Percentiles rank a stretch among this genome's conserved stretches.
phyloP scores from a whole-genome alignment of 768 basidiomycete species.

The Agrocybe chaxingu region DNA sequence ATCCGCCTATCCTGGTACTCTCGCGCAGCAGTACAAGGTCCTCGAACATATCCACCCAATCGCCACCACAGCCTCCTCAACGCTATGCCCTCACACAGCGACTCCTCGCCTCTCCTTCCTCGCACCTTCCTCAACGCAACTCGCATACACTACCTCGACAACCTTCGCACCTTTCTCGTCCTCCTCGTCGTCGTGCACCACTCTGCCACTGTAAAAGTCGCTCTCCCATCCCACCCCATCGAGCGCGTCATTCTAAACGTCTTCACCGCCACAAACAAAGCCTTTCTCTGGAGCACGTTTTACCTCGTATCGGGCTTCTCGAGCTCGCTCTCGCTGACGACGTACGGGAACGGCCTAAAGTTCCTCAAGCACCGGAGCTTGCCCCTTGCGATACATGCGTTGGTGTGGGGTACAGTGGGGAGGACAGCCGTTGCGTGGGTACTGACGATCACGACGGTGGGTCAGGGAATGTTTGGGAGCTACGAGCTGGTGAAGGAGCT shows the following conservation, averaged over 20 bases:
- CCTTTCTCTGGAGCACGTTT: slow-evolving; percentile 20
- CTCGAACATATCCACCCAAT: no score
- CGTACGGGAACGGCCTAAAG: slow-evolving; percentile 5
- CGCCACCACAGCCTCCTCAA: no score
- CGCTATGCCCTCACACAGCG: no score
- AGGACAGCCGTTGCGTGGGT: slow-evolving; percentile 5
- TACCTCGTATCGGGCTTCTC: slow-evolving; percentile 25
- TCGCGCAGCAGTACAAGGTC: no score
- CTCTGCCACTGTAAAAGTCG: slow-evolving; percentile 12
- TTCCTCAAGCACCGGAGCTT: slow-evolving; percentile 9
- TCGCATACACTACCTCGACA: slow-evolving; percentile 21
- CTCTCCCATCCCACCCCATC: not conserved
- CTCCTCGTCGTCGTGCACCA: slow-evolving; percentile 20
- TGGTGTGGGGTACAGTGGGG: slow-evolving; percentile 11
- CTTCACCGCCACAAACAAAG: slow-evolving; percentile 12
- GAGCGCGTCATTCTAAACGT: slow-evolving; percentile 5
- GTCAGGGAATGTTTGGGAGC: slow-evolving; percentile 11
- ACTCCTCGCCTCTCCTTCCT: no score
- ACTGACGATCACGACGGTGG: slow-evolving; percentile 1
- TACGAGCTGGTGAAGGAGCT: not conserved
- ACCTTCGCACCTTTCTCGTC: slow-evolving; percentile 21
- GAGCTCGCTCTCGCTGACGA: slow-evolving; percentile 12
- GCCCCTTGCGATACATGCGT: slow-evolving; percentile 17
- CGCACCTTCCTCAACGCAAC: no score
- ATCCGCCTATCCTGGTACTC: no score